Base-by-base conservation (phyloP, 2,329 filamentous ascomycete genomes). In the Bipolaris zeicola region DNA sequence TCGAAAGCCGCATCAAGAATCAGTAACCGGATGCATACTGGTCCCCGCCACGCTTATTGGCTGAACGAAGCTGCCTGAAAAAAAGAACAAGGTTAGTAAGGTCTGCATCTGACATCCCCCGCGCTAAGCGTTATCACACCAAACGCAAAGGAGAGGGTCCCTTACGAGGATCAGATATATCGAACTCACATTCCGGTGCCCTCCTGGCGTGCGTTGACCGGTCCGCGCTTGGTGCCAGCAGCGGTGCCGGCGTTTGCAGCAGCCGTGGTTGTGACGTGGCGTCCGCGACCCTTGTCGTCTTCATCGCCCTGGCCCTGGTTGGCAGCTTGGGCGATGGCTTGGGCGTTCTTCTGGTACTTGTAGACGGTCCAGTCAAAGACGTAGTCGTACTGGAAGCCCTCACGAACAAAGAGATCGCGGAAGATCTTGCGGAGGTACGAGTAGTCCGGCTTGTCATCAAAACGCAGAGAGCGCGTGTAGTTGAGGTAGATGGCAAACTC, bases 301-400 rank as follows among this genome's bases (percentile, higher is more conserved):
- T 92, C 89, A 61, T 85, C 83, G 66, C 85, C 86, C 77, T 85
- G 83, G 57, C 80, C 80, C 72, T 86, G 82, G 69, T 85, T 83
- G 67, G 87, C 88, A 68, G 90, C 90, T 78, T 94, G 89, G 68
- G 91, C 91, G 77, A 96, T 96, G 73, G 92, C 92, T 81, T 96
- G 91, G 52, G 93, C 93, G 71, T 97, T 98, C 89, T 97, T 97
- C 86, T 97, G 93, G 85, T 98, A 97, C 84, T 98, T 98, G 87
- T 97, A 98, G 73, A 98, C 95, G 58, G 95, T 99, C 95, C 95
- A 99, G 82, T 99, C 95, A 73, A 99, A 99, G 70, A 99, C 95
- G 72, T 99, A 98, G 81, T 99, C 95, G 79, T 99, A 98, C 83
- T 99, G 95, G 88, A 98, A 99, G 54, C 94, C 95, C 80, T 98